Percentiles rank a stretch among this genome's conserved stretches.
Conservation (phyloP, 345 rosid species). For the Garcia nutans region DNA sequence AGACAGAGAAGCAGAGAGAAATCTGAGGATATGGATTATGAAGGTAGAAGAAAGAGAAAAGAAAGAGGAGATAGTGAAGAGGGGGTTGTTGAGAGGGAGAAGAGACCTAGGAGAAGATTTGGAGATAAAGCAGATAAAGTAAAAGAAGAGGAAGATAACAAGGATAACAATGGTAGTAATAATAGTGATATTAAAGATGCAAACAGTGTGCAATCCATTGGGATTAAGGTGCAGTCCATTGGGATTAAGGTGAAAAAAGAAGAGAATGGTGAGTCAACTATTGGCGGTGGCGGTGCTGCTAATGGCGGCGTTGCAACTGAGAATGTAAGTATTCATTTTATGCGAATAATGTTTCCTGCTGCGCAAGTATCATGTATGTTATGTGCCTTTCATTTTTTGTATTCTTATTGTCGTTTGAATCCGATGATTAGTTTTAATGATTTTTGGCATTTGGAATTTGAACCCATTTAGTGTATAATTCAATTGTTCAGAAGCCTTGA, state of each 20-base stretch:
- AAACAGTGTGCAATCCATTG: constrained; percentile 18
- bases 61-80: constrained; percentile 20
- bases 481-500: too few relatives aligned
- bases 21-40: constrained; percentile 29
- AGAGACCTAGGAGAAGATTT: constrained; percentile 38
- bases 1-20: constrained; percentile 37
- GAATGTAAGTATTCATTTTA: constrained; percentile 47
- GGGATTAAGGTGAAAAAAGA: constrained; percentile 34
- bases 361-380: too few relatives aligned
- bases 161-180: not conserved
- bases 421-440: too few relatives aligned
- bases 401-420: too few relatives aligned
- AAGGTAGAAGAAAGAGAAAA: constrained; percentile 26
- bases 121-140: constrained; percentile 35
- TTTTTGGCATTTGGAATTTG: too few relatives aligned
- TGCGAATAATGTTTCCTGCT: not conserved
- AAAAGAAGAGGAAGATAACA: constrained; percentile 18
- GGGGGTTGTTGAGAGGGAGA: not conserved
- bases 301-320: constrained; percentile 29
- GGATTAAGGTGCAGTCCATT: too few relatives aligned
- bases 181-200: constrained; percentile 15
- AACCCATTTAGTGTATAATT: too few relatives aligned
- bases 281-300: not conserved
- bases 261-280: constrained; percentile 25
- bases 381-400: too few relatives aligned